These are phyloP conservation scores for Colletotrichum scovillei DNA, from an alignment of 2,329 filamentous ascomycete genomes.

Conservation along the genomic window DNA sequence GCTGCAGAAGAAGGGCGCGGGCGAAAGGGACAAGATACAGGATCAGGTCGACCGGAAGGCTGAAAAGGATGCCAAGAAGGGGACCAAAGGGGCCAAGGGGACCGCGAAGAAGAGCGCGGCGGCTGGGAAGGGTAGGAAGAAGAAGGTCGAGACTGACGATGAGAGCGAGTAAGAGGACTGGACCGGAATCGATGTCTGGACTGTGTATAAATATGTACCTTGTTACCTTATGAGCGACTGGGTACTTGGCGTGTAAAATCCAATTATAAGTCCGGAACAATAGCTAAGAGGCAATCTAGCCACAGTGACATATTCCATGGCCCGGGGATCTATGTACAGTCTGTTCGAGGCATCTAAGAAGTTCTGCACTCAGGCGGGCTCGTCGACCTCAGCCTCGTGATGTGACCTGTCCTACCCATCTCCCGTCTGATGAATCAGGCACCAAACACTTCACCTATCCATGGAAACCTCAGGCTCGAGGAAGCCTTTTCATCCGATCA, in stretches of 20 bases:
- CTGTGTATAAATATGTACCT: constrained; percentile 26
- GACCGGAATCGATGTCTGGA: background rate
- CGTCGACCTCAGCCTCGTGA: background rate
- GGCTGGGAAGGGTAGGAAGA: constrained; percentile 47
- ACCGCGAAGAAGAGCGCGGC: constrained; percentile 39
- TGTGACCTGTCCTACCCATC: background rate
- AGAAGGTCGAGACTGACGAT: constrained; percentile 46
- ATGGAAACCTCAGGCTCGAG: background rate
- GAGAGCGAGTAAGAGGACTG: constrained; percentile 44
- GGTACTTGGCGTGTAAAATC: background rate
- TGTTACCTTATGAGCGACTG: background rate
- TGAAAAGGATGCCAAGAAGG: constrained; percentile 66
- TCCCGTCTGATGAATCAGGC: background rate
- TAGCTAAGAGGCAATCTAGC: background rate
- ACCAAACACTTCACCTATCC: background rate
- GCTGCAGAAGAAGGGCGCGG: constrained; percentile 74
- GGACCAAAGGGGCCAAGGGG: constrained; percentile 46
- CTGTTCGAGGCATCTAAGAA: background rate
- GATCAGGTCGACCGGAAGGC: constrained; percentile 83
- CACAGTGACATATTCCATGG: background rate
- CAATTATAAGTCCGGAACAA: background rate
- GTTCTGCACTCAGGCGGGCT: background rate
- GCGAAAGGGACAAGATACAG: constrained; percentile 80
- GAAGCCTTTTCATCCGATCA: too few species aligned
- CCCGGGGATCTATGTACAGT: background rate